Conservation (phyloP, 495 filamentous ascomycete genomes). For the Cairneyella variabilis region DNA sequence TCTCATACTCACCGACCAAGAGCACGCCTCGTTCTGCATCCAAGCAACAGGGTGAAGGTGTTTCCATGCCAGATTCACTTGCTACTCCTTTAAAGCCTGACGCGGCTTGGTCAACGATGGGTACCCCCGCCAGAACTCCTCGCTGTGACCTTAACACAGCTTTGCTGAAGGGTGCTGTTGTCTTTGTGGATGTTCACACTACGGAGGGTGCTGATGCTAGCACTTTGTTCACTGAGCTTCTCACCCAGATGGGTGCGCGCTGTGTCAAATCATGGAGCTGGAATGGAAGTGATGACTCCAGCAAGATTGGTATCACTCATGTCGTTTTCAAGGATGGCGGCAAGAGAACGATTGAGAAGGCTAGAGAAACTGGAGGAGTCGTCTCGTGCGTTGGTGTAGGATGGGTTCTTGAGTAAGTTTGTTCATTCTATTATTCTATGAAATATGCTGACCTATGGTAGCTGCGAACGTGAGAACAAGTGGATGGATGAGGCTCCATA, state of each 20-base stretch:
- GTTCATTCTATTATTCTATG: background rate
- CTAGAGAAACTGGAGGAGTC: slow-evolving; percentile 65
- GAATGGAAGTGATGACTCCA: slow-evolving; percentile 52
- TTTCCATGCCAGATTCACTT: slow-evolving; percentile 22
- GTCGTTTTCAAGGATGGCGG: slow-evolving; percentile 94
- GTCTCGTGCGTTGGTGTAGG: slow-evolving; percentile 82
- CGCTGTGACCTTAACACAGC: slow-evolving; percentile 45
- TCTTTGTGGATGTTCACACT: slow-evolving; percentile 93
- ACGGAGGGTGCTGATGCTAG: slow-evolving; percentile 84
- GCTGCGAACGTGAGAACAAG: slow-evolving; percentile 74
- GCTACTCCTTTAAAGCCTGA: slow-evolving; percentile 17
- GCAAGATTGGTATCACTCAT: slow-evolving; percentile 83
- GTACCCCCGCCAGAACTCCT: slow-evolving; percentile 52
- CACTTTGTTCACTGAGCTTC: slow-evolving; percentile 74
- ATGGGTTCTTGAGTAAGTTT: slow-evolving; percentile 81
- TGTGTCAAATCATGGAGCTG: slow-evolving; percentile 83
- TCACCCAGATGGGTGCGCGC: slow-evolving; percentile 80
- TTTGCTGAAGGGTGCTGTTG: slow-evolving; percentile 67
- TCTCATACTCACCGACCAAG: slow-evolving; percentile 41
- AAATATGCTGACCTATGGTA: slow-evolving; percentile 30
- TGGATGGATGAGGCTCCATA: slow-evolving; percentile 72
- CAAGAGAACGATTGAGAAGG: slow-evolving; percentile 82
- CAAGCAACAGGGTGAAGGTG: background rate
- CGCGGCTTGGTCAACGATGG: slow-evolving; percentile 42
- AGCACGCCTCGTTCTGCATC: slow-evolving; percentile 7